phyloP scores from a whole-genome alignment of 2,329 filamentous ascomycete genomes.

The Pezicula rhizophila region DNA sequence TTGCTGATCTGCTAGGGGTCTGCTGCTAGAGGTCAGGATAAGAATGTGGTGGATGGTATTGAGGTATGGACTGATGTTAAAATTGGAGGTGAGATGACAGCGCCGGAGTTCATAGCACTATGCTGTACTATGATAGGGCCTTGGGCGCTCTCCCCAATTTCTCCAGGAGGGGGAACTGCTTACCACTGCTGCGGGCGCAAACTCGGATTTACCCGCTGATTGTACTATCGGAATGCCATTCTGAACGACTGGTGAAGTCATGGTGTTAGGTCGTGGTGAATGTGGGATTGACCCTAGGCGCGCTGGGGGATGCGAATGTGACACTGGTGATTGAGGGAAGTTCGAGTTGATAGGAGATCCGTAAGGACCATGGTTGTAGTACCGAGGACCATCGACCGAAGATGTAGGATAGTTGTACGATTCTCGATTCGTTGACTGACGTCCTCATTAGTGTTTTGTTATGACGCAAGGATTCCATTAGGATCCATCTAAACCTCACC shows the following conservation, averaged over 20 bases:
- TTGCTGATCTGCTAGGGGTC: constrained; percentile 68
- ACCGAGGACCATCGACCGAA: constrained; percentile 38
- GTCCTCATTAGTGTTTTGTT: constrained; percentile 2
- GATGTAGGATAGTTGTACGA: constrained; percentile 40
- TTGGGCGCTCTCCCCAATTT: no score
- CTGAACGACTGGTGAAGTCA: constrained; percentile 44
- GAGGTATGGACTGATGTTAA: not conserved
- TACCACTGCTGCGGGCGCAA: no score
- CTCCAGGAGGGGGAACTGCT: no score
- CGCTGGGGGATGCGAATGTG: constrained; percentile 37
- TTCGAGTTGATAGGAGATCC: constrained; percentile 41
- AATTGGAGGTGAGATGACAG: not conserved
- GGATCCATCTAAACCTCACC: constrained; percentile 16
- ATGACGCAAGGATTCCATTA: constrained; percentile 1
- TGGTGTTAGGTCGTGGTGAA: constrained; percentile 27
- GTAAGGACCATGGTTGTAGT: constrained; percentile 41
- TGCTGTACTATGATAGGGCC: no score
- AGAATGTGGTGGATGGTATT: not conserved
- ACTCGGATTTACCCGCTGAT: no score
- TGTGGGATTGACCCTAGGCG: constrained; percentile 19
- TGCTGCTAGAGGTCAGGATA: constrained; percentile 29
- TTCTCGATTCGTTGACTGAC: constrained; percentile 38
- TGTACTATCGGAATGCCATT: constrained; percentile 28
- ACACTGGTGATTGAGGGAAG: constrained; percentile 44
- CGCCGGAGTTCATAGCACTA: not conserved